These are phyloP conservation scores for Paraphaeosphaeria minitans DNA, from an alignment of 2,329 filamentous ascomycete genomes.

Conservation along the genomic window DNA sequence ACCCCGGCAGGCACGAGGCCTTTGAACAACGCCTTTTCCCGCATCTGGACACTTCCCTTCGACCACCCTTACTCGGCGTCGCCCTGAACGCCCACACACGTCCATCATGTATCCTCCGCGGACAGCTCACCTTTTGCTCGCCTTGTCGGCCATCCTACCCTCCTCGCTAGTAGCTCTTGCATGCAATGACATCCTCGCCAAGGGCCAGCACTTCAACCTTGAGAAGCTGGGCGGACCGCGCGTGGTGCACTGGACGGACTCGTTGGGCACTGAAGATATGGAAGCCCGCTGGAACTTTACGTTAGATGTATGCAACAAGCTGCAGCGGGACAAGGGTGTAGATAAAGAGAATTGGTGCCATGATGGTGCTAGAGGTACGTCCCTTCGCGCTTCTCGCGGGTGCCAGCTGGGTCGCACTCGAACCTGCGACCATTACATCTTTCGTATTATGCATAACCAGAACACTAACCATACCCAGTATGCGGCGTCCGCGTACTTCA, in stretches of 20 bases:
- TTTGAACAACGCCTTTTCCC: background rate
- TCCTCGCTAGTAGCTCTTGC: conserved; percentile 55
- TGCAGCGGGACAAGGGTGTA: conserved; percentile 65
- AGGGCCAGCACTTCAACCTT: conserved; percentile 68
- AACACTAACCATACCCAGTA: conserved; percentile 38
- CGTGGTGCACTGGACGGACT: conserved; percentile 63
- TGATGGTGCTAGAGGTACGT: conserved; percentile 68
- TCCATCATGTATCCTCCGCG: conserved; percentile 36
- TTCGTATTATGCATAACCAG: background rate
- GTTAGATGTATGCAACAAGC: conserved; percentile 72
- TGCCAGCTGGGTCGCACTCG: background rate
- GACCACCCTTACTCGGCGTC: too few relatives aligned
- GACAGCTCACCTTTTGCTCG: conserved; percentile 28
- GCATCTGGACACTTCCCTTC: too few relatives aligned
- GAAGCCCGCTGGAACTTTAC: conserved; percentile 79
- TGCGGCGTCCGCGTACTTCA: conserved; percentile 73
- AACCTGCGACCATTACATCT: background rate
- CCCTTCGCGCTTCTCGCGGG: background rate
- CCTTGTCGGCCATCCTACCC: conserved; percentile 34
- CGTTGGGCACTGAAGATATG: conserved; percentile 52
- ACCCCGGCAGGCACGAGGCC: background rate
- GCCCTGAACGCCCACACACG: conserved; percentile 4
- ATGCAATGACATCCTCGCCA: conserved; percentile 66
- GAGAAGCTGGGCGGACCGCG: conserved; percentile 68
- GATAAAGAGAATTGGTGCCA: conserved; percentile 65